phyloP scores from a whole-genome alignment of 352 stramenopile genomes.

The Phytopythium chamaehyphon region DNA sequence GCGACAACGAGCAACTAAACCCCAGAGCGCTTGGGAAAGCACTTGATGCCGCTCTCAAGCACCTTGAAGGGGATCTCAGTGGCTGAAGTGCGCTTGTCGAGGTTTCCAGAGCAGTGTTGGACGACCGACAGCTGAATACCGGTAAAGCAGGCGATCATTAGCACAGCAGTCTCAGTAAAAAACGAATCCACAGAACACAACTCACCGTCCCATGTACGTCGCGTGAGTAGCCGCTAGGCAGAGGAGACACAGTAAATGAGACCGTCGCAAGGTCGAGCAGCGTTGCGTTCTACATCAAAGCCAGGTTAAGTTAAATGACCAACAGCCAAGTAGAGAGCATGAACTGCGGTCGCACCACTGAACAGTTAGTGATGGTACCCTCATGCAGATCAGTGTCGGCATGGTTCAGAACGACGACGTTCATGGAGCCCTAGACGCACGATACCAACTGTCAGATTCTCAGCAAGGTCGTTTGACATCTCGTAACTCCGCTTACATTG shows the following conservation, averaged over 20 bases:
- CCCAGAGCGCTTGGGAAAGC: conserved; percentile 34
- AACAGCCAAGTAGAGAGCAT: not conserved
- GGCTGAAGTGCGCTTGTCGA: conserved; percentile 15
- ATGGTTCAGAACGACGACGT: conserved; percentile 59
- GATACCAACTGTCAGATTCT: not conserved
- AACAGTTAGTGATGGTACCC: not conserved
- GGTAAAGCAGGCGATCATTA: not conserved
- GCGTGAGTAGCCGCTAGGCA: conserved; percentile 69
- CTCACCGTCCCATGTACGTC: conserved; percentile 72
- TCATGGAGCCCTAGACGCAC: conserved; percentile 24
- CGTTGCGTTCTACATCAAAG: conserved; percentile 24
- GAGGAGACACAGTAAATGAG: conserved; percentile 39
- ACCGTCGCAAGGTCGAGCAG: conserved; percentile 59
- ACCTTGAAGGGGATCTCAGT: conserved; percentile 57
- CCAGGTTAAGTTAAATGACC: not conserved
- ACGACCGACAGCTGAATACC: conserved; percentile 35
- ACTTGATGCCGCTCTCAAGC: conserved; percentile 65
- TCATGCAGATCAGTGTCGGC: conserved; percentile 32
- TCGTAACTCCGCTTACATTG: conserved; percentile 23
- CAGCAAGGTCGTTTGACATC: not conserved
- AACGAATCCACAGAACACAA: not conserved
- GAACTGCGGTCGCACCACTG: not conserved
- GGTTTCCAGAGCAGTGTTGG: conserved; percentile 8
- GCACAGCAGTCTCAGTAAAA: not conserved
- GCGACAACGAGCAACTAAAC: conserved; percentile 11